Evolutionary conservation across 2,329 filamentous ascomycete genomes (phyloP), one percentile per base, ranked within the genome.

Genomic region (Curvularia verruculosa): DNA sequence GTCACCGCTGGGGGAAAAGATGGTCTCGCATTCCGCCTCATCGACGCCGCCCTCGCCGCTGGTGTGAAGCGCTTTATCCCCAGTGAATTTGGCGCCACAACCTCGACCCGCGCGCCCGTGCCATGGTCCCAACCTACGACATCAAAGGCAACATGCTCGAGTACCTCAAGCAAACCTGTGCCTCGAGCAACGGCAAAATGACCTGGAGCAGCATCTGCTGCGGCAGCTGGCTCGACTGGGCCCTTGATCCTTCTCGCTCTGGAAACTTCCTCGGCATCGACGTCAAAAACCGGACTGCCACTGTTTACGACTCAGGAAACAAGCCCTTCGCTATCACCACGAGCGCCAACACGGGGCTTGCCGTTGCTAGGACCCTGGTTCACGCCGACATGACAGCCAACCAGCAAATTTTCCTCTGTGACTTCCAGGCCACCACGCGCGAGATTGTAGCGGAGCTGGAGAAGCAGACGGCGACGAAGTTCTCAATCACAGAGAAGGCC

Each of bases 41-140:
- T 80, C 45, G 76, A 79, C 49, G 78, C 77, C 3, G 70, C 77
- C 15, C 62, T 78, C 36, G 69, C 74, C 1, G 75, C 76, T 1
- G 75, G 76, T 12, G 77, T 79, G 1, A 68, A 71, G 43, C 71
- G 76, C 23, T 73, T 79, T 59, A 71, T 80, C 34, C 78, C 78
- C 1, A 69, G 68, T 6, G 78, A 79, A 54, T 80, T 73, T 56
- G 77, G 77, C 49, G 63, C 69, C 31, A 72, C 52, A 71, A 74
- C n/a, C 58, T 65, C 5, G 75, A 78, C 57, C 60, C 67, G 0
- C 64, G 68, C 2, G 64, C 70, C 1, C 52, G 62, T 3, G 56
- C 49, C 1, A 54, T 80, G 5, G 61, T 64, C 21, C 78, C 78
- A 0, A 72, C 78, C 6, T 80, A 72, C 56, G 61, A 60, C 7